phyloP scores from a whole-genome alignment of 805 yeast genomes.

The Candida germanica region DNA sequence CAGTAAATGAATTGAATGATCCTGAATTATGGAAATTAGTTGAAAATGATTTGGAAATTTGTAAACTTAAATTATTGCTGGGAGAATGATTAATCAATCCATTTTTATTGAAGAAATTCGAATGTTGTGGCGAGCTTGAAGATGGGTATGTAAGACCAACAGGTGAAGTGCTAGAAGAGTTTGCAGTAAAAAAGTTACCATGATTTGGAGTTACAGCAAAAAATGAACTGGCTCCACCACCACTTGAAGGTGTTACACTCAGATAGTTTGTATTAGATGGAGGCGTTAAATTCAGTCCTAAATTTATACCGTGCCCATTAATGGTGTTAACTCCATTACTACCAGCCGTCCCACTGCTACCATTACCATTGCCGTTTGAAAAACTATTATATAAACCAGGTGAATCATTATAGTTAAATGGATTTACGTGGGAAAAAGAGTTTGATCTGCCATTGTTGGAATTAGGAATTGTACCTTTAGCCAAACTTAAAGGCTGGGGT shows the following conservation, averaged over 20 bases:
- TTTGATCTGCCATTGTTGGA: too few relatives aligned
- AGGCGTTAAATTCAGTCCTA: too few relatives aligned
- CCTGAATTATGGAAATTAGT: constrained; percentile 10
- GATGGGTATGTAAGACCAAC: constrained; percentile 2
- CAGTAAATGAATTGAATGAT: constrained; percentile 12
- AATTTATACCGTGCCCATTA: neutral
- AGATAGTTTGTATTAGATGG: too few relatives aligned
- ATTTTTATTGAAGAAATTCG: constrained; percentile 10
- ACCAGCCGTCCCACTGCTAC: constrained; percentile 1
- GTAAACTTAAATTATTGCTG: neutral
- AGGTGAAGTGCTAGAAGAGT: constrained; percentile 16
- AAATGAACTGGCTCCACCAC: neutral
- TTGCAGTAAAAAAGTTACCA: constrained; percentile 3
- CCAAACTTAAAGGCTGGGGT: too few relatives aligned
- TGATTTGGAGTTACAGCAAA: neutral
- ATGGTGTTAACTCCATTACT: constrained; percentile 9
- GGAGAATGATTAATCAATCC: constrained; percentile 9
- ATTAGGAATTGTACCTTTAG: too few relatives aligned
- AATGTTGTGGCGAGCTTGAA: constrained; percentile 8
- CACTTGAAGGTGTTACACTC: neutral
- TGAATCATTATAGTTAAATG: too few relatives aligned
- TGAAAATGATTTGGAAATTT: constrained; percentile 8
- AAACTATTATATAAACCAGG: neutral
- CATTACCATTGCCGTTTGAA: too few relatives aligned
- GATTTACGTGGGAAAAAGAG: too few relatives aligned